Evolutionary conservation across 257 asterid genomes (phyloP), one percentile per base, ranked within the genome.

Genomic region (Solanum gandarillasii): DNA sequence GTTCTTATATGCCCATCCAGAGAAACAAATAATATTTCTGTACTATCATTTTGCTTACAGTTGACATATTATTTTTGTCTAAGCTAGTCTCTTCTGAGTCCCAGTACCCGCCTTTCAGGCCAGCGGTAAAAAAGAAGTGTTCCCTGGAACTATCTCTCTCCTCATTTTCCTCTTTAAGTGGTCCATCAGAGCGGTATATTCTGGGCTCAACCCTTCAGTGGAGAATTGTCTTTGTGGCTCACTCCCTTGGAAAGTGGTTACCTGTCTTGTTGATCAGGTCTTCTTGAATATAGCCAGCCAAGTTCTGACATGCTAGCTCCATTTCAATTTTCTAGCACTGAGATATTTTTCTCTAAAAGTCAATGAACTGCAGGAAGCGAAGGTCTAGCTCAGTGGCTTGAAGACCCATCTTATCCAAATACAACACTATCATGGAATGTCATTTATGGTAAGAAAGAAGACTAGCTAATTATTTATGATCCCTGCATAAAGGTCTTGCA

Each of bases 371-470:
- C 93, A 96, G 98, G 98, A 84, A 87, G 75, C 23, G 89, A 89
- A 86, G 96, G 92, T 86, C 93, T 94, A 67, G 86, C 88, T 73
- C 90, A 89, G 90, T 96, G 99, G 98, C 95, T 95, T 83, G 93
- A 91, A 92, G 94, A 96, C 82, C 99, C 98, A 79, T 92, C 93
- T 58, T 85, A 89, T 89, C 94, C 98, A 78, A 87, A 90, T 88
- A 43, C 92, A 72, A 87, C 93, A 86, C 90, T 91, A 85, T 93
- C 92, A 83, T 95, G 98, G 99, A 90, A 91, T 87, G 75, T 90
- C 85, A 92, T 96, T 89, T 88, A 89, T 82, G 99, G 98, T 94
- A 90, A 89, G 96, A 91, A 88, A 75, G 55, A 86, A 87, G 88
- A 83, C 68, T 34, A 52, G 72, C 67, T 39, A 67, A 13, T 25